Conservation (phyloP, 1,284 basidiomycete species). For the Mycosarcoma mackinlayi region DNA sequence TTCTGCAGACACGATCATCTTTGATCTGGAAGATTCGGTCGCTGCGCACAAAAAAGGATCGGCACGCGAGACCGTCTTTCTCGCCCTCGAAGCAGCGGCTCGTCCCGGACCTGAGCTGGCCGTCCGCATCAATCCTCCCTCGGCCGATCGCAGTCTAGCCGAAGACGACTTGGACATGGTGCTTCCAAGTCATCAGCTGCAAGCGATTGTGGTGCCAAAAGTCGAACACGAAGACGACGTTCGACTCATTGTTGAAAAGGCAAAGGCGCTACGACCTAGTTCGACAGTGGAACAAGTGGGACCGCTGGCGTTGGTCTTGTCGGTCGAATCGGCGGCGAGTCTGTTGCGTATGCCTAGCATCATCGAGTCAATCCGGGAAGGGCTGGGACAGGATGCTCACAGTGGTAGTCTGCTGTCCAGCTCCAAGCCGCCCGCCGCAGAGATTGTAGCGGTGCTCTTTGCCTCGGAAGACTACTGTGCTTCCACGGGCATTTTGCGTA, state of each 20-base stretch:
- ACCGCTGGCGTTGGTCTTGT: constrained; percentile 56
- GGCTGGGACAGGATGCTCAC: constrained; percentile 5
- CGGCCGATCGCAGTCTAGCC: constrained; percentile 32
- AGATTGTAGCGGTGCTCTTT: constrained; percentile 60
- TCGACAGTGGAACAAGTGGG: not conserved
- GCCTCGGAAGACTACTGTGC: constrained; percentile 74
- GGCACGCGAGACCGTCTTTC: constrained; percentile 58
- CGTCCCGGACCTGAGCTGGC: constrained; percentile 52
- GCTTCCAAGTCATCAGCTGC: constrained; percentile 48
- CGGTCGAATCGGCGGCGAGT: constrained; percentile 59
- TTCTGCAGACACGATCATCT: constrained; percentile 61
- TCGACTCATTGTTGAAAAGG: constrained; percentile 41
- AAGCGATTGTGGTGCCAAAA: constrained; percentile 64
- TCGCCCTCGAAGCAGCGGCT: constrained; percentile 54
- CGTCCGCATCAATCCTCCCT: constrained; percentile 66
- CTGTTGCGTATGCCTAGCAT: constrained; percentile 57
- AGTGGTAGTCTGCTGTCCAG: not conserved
- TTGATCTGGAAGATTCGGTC: constrained; percentile 65
- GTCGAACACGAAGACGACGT: constrained; percentile 61
- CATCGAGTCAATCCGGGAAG: constrained; percentile 31
- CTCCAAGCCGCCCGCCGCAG: constrained; percentile 2
- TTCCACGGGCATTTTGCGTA: constrained; percentile 85
- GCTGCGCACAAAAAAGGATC: constrained; percentile 62
- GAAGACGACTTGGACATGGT: constrained; percentile 62
- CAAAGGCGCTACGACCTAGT: constrained; percentile 24